These are phyloP conservation scores for Nitzschia sp. DNA, from an alignment of 108 stramenopile genomes.

Conservation along the genomic window DNA sequence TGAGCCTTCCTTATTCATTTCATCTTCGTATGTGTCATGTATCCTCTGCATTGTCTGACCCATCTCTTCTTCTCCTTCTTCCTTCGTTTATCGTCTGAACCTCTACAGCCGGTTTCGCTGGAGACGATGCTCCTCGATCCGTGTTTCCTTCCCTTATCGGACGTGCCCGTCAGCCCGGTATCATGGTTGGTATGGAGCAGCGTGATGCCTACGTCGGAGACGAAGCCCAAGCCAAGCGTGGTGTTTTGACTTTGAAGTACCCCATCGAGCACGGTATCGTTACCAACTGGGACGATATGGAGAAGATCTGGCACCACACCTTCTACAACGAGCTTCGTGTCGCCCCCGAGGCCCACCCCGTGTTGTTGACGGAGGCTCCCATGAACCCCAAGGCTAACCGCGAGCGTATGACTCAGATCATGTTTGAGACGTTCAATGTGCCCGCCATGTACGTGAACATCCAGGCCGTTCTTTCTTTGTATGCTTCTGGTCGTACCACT, in stretches of 20 bases:
- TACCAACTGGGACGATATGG: conserved; percentile 99
- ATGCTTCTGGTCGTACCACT: conserved; percentile 95
- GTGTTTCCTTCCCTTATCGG: conserved; percentile 97
- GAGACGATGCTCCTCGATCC: conserved; percentile 94
- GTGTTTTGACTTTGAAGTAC: conserved; percentile 99
- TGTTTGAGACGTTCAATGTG: conserved; percentile 99
- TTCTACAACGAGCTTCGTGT: conserved; percentile 98
- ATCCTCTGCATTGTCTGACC: neutral
- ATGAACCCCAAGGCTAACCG: conserved; percentile 99
- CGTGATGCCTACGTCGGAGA: conserved; percentile 99
- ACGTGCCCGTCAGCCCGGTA: conserved; percentile 96
- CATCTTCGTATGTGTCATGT: neutral
- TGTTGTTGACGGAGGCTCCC: conserved; percentile 98
- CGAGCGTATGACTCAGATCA: conserved; percentile 99
- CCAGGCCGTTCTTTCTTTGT: conserved; percentile 97
- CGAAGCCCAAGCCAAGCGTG: conserved; percentile 97
- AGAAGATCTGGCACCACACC: conserved; percentile 98
- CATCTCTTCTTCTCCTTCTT: neutral
- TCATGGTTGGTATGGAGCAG: conserved; percentile 99
- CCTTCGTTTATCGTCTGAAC: neutral
- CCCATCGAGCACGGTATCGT: conserved; percentile 99
- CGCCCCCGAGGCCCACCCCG: conserved; percentile 97
- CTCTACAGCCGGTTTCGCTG: conserved; percentile 87
- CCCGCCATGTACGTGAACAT: conserved; percentile 99
- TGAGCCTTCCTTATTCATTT: neutral